Conservation (phyloP, 2,329 filamentous ascomycete species). For the Stagonosporopsis chrysanthemi region DNA sequence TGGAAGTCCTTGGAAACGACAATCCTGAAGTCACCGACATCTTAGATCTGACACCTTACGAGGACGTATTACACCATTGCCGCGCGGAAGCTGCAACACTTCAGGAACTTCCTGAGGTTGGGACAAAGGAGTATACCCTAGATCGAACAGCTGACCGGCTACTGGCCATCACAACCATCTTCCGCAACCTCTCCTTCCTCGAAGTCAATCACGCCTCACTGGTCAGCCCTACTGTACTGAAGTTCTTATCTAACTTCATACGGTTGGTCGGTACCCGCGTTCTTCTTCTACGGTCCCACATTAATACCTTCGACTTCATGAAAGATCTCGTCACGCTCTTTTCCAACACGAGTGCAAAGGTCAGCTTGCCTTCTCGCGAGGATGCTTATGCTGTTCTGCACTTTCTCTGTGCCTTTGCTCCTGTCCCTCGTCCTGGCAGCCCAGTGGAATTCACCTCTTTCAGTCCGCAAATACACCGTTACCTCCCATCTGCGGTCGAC, state of each 20-base stretch:
- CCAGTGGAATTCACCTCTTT: conserved; percentile 79
- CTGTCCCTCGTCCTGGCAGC: conserved; percentile 71
- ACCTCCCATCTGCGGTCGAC: conserved; percentile 89
- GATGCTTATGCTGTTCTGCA: conserved; percentile 87
- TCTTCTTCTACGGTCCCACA: conserved; percentile 80
- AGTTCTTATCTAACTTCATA: conserved; percentile 83
- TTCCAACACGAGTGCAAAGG: conserved; percentile 82
- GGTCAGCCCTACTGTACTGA: conserved; percentile 78
- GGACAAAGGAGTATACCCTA: conserved; percentile 78
- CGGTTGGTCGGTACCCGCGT: conserved; percentile 88
- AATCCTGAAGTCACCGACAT: conserved; percentile 86
- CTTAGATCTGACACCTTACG: conserved; percentile 82
- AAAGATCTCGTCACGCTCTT: conserved; percentile 90
- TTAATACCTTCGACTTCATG: conserved; percentile 94
- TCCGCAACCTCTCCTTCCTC: conserved; percentile 90
- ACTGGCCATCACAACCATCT: conserved; percentile 88
- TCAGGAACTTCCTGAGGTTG: conserved; percentile 76
- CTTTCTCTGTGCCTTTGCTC: conserved; percentile 90
- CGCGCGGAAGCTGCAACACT: conserved; percentile 75
- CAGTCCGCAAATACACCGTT: conserved; percentile 81
- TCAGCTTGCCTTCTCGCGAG: conserved; percentile 84
- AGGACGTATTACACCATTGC: conserved; percentile 84
- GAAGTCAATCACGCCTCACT: conserved; percentile 78
- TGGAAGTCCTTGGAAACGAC: conserved; percentile 83
- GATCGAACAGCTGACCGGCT: conserved; percentile 86